These are phyloP conservation scores for Candida coquimbonensis DNA, from an alignment of 805 yeast species.

Conservation along the genomic window DNA sequence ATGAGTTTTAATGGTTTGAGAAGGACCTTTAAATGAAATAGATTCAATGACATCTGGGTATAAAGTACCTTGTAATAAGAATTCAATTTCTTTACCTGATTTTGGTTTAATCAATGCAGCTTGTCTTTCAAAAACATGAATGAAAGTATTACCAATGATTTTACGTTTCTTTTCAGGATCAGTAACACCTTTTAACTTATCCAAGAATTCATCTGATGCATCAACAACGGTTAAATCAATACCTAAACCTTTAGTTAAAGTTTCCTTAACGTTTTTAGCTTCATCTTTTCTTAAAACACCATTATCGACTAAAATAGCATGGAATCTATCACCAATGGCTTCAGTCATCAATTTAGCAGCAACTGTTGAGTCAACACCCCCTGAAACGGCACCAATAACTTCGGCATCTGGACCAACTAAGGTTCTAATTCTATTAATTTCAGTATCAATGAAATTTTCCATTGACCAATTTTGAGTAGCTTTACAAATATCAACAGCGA, in stretches of 20 bases:
- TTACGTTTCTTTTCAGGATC: conserved; percentile 99
- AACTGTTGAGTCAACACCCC: conserved; percentile 99
- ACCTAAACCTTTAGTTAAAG: conserved; percentile 88
- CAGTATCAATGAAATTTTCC: conserved; percentile 96
- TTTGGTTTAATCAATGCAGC: conserved; percentile 87
- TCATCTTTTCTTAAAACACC: conserved; percentile 96
- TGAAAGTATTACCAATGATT: conserved; percentile 96
- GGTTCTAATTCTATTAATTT: conserved; percentile 83
- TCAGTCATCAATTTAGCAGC: conserved; percentile 97
- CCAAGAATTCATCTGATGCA: conserved; percentile 85
- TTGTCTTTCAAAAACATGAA: conserved; percentile 93
- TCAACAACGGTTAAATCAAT: conserved; percentile 92
- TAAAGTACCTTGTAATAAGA: conserved; percentile 90
- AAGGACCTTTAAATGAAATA: conserved; percentile 98
- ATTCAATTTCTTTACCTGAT: conserved; percentile 86
- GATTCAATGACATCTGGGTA: conserved; percentile 99
- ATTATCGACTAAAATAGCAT: conserved; percentile 95
- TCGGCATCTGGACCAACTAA: conserved; percentile 97
- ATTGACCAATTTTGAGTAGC: conserved; percentile 92
- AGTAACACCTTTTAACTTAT: conserved; percentile 83
- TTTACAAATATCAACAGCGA: conserved; percentile 85
- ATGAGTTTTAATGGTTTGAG: conserved; percentile 98
- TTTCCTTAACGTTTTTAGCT: conserved; percentile 80
- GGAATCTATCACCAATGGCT: conserved; percentile 98
- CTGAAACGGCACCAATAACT: conserved; percentile 98